Evolutionary conservation across 441 rosid genomes (phyloP).

Genomic region (Daphne laureola): DNA sequence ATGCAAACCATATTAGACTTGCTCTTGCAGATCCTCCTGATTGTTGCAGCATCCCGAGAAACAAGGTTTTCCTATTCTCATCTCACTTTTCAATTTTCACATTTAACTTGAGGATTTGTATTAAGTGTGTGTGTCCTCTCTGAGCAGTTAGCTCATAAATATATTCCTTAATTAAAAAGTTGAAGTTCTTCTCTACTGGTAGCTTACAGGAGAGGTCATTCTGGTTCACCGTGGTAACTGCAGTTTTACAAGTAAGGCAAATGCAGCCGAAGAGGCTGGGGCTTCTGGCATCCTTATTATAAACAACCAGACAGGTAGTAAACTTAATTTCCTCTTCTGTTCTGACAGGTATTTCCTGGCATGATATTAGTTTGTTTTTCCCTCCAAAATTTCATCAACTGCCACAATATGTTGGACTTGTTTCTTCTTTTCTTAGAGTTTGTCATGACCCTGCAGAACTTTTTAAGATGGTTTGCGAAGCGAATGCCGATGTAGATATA

Average conservation of each 20-base stretch:
- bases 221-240: slow-evolving; percentile 44
- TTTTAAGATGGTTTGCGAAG: slow-evolving; percentile 51
- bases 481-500: slow-evolving; percentile 31
- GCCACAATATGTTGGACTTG: not conserved
- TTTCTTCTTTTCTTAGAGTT: not conserved
- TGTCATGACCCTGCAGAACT: slow-evolving; percentile 28
- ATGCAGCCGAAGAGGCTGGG: slow-evolving; percentile 32
- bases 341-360: not conserved
- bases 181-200: slow-evolving; percentile 14
- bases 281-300: slow-evolving; percentile 45
- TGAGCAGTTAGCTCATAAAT: slow-evolving; percentile 2
- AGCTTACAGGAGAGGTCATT: slow-evolving; percentile 36
- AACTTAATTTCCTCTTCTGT: slow-evolving; percentile 6
- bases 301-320: slow-evolving; percentile 37
- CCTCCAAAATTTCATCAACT: not conserved
- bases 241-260: slow-evolving; percentile 43
- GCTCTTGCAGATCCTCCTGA: slow-evolving; percentile 47
- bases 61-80: slow-evolving; percentile 30
- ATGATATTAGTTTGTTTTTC: not conserved
- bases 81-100: not conserved
- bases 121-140: not conserved
- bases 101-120: slow-evolving; percentile 8
- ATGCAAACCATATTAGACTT: slow-evolving; percentile 32
- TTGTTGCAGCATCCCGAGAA: slow-evolving; percentile 33
- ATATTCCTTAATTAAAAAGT: slow-evolving; percentile 10